phyloP scores from a whole-genome alignment of 2,329 filamentous ascomycete genomes.

The Fusarium denticulatum region DNA sequence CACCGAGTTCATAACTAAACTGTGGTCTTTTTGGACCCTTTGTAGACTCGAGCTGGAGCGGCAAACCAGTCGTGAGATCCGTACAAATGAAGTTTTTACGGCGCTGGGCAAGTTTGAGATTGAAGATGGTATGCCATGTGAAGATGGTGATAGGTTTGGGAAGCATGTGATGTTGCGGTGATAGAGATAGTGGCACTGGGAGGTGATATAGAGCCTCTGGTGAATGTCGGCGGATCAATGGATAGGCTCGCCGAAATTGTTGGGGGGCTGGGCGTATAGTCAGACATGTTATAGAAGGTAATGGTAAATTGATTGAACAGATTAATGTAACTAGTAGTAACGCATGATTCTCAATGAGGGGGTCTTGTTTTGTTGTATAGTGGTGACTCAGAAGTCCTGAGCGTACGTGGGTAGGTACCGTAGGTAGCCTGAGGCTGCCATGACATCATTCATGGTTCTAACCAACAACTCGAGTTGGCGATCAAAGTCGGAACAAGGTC shows the following conservation, averaged over 20 bases:
- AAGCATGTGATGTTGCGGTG: neutral
- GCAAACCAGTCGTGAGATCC: neutral
- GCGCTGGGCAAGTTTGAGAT: neutral
- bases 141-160: neutral
- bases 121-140: neutral
- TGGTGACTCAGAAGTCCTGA: neutral
- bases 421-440: too few relatives aligned
- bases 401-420: too few relatives aligned
- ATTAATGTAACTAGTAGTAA: rapidly evolving
- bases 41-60: neutral
- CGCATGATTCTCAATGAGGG: too few relatives aligned
- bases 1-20: neutral
- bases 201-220: neutral
- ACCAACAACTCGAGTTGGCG: too few relatives aligned
- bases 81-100: neutral
- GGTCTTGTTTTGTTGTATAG: rapidly evolving
- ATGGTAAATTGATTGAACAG: too few relatives aligned
- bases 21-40: neutral
- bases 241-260: neutral
- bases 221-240: neutral
- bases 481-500: too few relatives aligned
- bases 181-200: neutral
- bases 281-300: neutral
- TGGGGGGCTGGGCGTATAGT: neutral
- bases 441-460: too few relatives aligned